Evolutionary conservation across 2,329 filamentous ascomycete species (phyloP).

Genomic region (Tothia fuscella): DNA sequence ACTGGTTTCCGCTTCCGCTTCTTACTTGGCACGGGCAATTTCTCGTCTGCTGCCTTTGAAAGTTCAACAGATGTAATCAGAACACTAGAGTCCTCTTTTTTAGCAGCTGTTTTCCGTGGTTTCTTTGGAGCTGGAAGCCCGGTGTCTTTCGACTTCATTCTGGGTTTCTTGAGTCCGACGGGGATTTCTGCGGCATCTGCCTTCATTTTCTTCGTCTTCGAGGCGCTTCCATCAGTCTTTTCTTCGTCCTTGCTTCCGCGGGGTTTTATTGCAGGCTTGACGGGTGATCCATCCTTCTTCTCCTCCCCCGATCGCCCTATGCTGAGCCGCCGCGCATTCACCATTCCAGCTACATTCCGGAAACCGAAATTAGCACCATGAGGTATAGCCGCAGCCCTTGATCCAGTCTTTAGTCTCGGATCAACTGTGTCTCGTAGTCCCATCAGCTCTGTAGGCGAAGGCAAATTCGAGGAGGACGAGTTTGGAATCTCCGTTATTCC

Average conservation of each 20-base stretch:
- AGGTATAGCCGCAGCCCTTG: neutral
- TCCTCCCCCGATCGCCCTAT: neutral
- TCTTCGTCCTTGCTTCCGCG: neutral
- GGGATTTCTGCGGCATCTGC: neutral
- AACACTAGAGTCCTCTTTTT: neutral
- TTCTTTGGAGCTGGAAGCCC: no score
- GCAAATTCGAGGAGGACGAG: no score
- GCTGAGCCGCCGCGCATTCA: neutral
- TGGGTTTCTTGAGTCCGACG: neutral
- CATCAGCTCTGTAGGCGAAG: no score
- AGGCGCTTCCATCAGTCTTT: neutral
- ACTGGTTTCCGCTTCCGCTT: neutral
- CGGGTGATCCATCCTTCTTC: neutral
- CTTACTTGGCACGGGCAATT: slow-evolving; percentile 12
- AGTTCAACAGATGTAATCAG: neutral
- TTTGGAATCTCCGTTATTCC: no score
- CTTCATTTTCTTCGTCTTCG: neutral
- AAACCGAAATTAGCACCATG: neutral
- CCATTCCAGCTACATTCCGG: neutral
- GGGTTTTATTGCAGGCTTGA: neutral
- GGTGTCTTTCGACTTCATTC: neutral
- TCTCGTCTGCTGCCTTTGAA: neutral
- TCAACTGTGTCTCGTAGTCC: no score
- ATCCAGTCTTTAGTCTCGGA: neutral
- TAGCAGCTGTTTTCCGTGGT: neutral